Evolutionary conservation across 345 rosid genomes (phyloP).

Genomic region (Pugionium dolabratum): DNA sequence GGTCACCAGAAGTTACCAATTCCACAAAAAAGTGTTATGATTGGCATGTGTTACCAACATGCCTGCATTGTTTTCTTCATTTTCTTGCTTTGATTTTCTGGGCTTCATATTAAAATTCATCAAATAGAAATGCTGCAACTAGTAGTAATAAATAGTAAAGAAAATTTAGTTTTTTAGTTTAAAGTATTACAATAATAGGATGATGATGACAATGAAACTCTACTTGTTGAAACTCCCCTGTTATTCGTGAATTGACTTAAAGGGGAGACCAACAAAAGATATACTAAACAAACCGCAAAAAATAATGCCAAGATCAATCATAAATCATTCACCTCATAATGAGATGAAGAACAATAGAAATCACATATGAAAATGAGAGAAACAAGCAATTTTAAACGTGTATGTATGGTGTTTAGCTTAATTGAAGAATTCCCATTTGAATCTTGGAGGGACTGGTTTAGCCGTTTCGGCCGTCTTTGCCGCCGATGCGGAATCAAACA

Average conservation of each 20-base stretch:
- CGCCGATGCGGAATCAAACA: constrained; percentile 62
- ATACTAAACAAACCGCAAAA: constrained; percentile 24
- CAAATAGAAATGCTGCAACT: neutral
- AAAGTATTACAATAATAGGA: constrained; percentile 34
- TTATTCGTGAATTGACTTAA: constrained; percentile 31
- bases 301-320: constrained; percentile 33
- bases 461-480: constrained; percentile 36
- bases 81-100: neutral
- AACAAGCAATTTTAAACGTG: constrained; percentile 15
- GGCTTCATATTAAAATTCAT: neutral
- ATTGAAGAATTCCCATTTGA: constrained; percentile 88
- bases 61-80: constrained; percentile 25
- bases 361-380: constrained; percentile 5
- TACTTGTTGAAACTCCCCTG: constrained; percentile 31
- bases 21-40: constrained; percentile 39
- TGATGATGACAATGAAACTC: constrained; percentile 28
- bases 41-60: constrained; percentile 45
- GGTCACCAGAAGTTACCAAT: constrained; percentile 39
- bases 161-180: constrained; percentile 30
- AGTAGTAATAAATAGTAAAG: constrained; percentile 21
- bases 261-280: constrained; percentile 30
- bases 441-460: constrained; percentile 63
- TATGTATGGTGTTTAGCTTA: constrained; percentile 39
- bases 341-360: constrained; percentile 28
- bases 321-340: constrained; percentile 23